These are phyloP conservation scores for Ogataea allantospora DNA, from an alignment of 805 yeast species.

Conservation along the genomic window DNA sequence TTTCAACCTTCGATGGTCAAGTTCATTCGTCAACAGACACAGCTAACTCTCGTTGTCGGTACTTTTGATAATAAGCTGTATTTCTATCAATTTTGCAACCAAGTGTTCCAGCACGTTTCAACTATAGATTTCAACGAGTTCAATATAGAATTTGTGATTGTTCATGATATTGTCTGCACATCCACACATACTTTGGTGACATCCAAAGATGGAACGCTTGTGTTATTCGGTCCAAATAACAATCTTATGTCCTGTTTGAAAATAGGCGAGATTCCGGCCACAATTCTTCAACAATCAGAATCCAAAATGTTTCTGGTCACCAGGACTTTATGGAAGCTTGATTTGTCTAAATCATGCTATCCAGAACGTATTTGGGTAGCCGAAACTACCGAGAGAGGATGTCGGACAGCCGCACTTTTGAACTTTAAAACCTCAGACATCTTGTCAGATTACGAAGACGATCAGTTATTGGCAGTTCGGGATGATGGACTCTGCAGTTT, in stretches of 20 bases:
- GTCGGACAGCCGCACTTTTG: conserved; percentile 16
- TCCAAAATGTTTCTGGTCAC: conserved; percentile 19
- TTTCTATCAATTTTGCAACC: conserved; percentile 12
- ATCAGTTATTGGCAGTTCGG: conserved; percentile 28
- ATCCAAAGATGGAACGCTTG: conserved; percentile 25
- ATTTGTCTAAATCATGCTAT: conserved; percentile 20
- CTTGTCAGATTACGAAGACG: conserved; percentile 12
- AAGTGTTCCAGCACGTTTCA: neutral
- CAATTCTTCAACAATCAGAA: conserved; percentile 12
- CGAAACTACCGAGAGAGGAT: conserved; percentile 25
- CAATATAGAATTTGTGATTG: conserved; percentile 7
- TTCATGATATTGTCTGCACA: conserved; percentile 12
- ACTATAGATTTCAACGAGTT: conserved; percentile 6
- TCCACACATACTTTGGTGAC: conserved; percentile 16
- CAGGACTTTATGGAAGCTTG: conserved; percentile 30
- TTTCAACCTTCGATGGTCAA: conserved; percentile 20
- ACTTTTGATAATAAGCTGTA: conserved; percentile 16
- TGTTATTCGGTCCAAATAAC: conserved; percentile 1
- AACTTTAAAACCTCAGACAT: conserved; percentile 2
- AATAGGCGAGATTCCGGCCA: conserved; percentile 23
- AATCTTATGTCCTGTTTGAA: conserved; percentile 2
- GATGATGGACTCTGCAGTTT: conserved; percentile 35
- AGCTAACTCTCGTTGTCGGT: conserved; percentile 17
- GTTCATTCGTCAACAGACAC: conserved; percentile 3
- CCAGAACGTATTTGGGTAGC: conserved; percentile 29